Evolutionary conservation across 306 rosid species (phyloP).

Genomic region (Prunus padus): DNA sequence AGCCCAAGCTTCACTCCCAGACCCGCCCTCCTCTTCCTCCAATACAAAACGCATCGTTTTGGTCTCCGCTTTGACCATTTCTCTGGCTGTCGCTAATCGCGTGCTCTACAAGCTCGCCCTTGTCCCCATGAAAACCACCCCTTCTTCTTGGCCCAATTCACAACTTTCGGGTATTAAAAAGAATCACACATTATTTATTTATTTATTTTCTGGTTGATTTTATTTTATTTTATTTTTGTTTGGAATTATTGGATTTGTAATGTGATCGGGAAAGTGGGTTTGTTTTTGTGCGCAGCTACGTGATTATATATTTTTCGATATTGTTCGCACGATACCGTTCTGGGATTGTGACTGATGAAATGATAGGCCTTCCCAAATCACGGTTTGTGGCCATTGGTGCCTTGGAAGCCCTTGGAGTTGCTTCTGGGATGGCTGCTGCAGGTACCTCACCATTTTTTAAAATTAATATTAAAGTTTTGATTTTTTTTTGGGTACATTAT

Average conservation of each 20-base stretch:
- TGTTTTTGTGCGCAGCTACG: conserved; percentile 51
- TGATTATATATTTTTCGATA: conserved; percentile 59
- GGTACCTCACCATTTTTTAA: conserved; percentile 36
- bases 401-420: conserved; percentile 83
- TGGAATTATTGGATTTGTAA: background rate
- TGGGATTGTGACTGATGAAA: conserved; percentile 73
- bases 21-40: conserved; percentile 26
- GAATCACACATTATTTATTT: background rate
- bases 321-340: conserved; percentile 57
- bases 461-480: background rate
- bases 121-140: conserved; percentile 76
- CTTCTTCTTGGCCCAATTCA: conserved; percentile 81
- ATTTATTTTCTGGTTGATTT: background rate
- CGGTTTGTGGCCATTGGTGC: conserved; percentile 64
- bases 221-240: background rate
- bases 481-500: background rate
- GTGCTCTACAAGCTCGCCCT: conserved; percentile 90
- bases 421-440: conserved; percentile 78
- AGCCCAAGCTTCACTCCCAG: conserved; percentile 44
- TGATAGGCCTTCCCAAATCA: conserved; percentile 70
- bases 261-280: conserved; percentile 2
- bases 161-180: conserved; percentile 62
- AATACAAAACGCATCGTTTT: conserved; percentile 29
- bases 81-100: conserved; percentile 70
- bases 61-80: conserved; percentile 40